phyloP scores from a whole-genome alignment of 768 basidiomycete species.

The Tulasnella sp. region DNA sequence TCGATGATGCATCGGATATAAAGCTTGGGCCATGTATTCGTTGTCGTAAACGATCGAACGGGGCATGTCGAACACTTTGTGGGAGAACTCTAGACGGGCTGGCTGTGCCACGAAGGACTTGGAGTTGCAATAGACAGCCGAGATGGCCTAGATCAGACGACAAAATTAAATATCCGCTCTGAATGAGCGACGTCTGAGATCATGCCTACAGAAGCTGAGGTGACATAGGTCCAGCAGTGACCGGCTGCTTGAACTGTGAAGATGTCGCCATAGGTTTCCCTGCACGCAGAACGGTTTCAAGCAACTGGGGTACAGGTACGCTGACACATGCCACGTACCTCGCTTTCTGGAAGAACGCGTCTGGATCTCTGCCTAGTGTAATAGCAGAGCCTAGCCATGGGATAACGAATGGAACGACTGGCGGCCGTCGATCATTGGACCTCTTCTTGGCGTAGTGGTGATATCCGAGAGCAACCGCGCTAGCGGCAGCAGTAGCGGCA shows the following conservation, averaged over 20 bases:
- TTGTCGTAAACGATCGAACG: background rate
- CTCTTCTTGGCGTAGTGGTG: background rate
- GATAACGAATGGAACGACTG: background rate
- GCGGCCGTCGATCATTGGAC: background rate
- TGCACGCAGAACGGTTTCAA: background rate
- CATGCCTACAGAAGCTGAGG: background rate
- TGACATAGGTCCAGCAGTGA: background rate
- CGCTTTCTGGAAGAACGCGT: slow-evolving; percentile 1
- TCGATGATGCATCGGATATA: background rate
- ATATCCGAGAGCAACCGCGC: background rate
- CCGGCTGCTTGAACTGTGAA: slow-evolving; percentile 4
- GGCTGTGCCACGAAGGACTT: background rate
- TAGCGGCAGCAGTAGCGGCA: background rate
- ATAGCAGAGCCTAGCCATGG: slow-evolving; percentile 9
- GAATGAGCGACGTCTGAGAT: background rate
- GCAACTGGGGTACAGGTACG: background rate
- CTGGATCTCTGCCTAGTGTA: background rate
- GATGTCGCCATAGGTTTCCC: background rate
- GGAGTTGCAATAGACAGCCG: background rate
- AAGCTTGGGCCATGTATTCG: background rate
- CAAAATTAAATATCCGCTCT: background rate
- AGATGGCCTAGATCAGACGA: background rate
- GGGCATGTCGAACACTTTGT: background rate
- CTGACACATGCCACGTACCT: background rate
- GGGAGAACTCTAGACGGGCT: background rate